Percentiles rank a stretch among this genome's conserved stretches.
Conservation (phyloP, 2,329 filamentous ascomycete genomes). For the Xylaria sp. region DNA sequence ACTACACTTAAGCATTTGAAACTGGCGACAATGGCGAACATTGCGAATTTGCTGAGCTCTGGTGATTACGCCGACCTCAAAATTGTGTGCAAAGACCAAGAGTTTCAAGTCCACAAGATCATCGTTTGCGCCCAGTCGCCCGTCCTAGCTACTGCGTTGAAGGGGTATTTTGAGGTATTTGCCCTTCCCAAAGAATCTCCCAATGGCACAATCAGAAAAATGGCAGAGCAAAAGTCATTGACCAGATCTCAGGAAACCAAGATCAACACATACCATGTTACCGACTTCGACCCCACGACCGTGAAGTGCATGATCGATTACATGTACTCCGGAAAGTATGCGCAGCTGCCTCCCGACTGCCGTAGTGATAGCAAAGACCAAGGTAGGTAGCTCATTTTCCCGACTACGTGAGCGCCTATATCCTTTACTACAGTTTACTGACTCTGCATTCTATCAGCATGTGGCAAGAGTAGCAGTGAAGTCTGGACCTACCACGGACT, state of each 20-base stretch:
- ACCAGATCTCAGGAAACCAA: conserved; percentile 25
- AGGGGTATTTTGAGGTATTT: conserved; percentile 43
- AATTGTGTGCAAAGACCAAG: conserved; percentile 36
- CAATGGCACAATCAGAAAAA: not conserved
- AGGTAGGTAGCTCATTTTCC: not conserved
- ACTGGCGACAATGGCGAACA: not conserved
- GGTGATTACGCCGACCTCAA: conserved; percentile 30
- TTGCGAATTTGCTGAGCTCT: conserved; percentile 11
- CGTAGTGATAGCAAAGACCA: not conserved
- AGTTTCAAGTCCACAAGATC: conserved; percentile 44
- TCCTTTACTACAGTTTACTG: not conserved
- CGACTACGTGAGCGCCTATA: not conserved
- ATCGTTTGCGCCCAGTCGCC: conserved; percentile 44
- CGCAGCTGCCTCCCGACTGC: not conserved
- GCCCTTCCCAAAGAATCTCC: not conserved
- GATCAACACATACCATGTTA: conserved; percentile 14
- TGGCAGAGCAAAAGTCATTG: conserved; percentile 5
- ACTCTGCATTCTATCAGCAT: not conserved
- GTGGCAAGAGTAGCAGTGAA: not conserved
- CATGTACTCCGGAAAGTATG: conserved; percentile 33
- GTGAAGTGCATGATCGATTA: conserved; percentile 34
- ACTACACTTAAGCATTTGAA: not conserved
- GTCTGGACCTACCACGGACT: conserved; percentile 9
- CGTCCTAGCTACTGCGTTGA: conserved; percentile 38
- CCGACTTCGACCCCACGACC: conserved; percentile 20